phyloP scores from a whole-genome alignment of 2,329 filamentous ascomycete genomes.

The Trichoderma oligosporum region DNA sequence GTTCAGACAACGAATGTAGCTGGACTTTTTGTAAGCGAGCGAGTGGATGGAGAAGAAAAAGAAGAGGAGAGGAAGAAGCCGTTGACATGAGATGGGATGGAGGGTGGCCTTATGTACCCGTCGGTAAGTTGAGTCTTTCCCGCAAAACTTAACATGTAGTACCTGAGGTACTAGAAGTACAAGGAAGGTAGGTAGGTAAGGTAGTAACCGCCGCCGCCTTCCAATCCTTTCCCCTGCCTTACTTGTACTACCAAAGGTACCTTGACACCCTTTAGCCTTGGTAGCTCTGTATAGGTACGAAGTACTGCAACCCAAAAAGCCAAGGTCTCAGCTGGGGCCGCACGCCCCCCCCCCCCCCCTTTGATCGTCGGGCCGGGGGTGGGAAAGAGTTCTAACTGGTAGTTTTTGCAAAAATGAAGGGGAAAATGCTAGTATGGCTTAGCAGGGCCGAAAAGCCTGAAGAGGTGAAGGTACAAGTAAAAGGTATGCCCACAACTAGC shows the following conservation, averaged over 20 bases:
- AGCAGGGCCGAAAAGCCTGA: conserved; percentile 21
- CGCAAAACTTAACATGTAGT: no score
- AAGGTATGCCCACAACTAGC: no score
- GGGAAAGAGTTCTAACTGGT: no score
- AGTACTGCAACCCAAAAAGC: not conserved
- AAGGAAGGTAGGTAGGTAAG: no score
- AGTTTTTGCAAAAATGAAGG: not conserved
- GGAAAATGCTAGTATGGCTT: not conserved
- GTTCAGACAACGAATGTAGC: conserved; percentile 32
- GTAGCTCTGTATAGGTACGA: no score
- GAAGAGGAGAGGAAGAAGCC: conserved; percentile 6
- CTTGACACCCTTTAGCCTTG: not conserved
- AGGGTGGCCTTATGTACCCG: conserved; percentile 31
- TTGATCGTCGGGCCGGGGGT: conserved; percentile 20
- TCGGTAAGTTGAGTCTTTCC: not conserved
- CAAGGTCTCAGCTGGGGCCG: conserved; percentile 21
- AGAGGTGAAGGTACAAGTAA: no score
- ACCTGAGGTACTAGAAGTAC: no score
- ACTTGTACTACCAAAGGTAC: no score
- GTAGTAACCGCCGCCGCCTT: no score
- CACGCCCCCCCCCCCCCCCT: conserved; percentile 17
- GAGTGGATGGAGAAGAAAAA: conserved; percentile 31
- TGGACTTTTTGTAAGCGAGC: conserved; percentile 21
- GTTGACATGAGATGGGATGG: conserved; percentile 19
- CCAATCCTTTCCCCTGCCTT: no score